phyloP scores from a whole-genome alignment of 371 early-diverging fungal species.

The Mucor piriformis region DNA sequence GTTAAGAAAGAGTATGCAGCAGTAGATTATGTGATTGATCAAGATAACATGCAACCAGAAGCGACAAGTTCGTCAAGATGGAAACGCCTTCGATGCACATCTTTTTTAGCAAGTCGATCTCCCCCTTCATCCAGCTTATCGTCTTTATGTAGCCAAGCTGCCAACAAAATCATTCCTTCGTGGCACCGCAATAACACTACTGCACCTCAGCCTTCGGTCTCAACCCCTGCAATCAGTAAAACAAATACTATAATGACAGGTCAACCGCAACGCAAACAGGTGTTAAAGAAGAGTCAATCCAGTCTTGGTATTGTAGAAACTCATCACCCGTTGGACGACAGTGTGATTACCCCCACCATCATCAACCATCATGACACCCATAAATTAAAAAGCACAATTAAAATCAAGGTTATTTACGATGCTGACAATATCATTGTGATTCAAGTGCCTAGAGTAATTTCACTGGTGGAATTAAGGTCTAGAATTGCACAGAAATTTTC shows the following conservation, averaged over 20 bases:
- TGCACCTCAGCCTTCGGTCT: conserved; percentile 19
- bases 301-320: conserved; percentile 4
- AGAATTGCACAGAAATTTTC: conserved; percentile 42
- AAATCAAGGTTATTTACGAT: conserved; percentile 42
- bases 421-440: conserved; percentile 41
- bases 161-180: conserved; percentile 23
- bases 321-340: background rate
- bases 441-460: conserved; percentile 36
- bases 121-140: conserved; percentile 19
- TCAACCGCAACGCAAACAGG: conserved; percentile 6
- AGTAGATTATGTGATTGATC: background rate
- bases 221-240: conserved; percentile 14
- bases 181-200: conserved; percentile 11
- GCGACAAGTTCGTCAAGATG: conserved; percentile 12
- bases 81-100: conserved; percentile 29
- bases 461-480: conserved; percentile 23
- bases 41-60: background rate
- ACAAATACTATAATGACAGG: background rate
- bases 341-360: background rate
- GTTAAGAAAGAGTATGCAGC: background rate
- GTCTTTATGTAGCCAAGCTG: conserved; percentile 31
- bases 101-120: conserved; percentile 17
- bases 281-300: conserved; percentile 24
- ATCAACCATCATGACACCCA: background rate
- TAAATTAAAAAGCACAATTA: conserved; percentile 23